Evolutionary conservation across 1,284 basidiomycete species (phyloP).

Genomic region (Fomitopsis betulina): DNA sequence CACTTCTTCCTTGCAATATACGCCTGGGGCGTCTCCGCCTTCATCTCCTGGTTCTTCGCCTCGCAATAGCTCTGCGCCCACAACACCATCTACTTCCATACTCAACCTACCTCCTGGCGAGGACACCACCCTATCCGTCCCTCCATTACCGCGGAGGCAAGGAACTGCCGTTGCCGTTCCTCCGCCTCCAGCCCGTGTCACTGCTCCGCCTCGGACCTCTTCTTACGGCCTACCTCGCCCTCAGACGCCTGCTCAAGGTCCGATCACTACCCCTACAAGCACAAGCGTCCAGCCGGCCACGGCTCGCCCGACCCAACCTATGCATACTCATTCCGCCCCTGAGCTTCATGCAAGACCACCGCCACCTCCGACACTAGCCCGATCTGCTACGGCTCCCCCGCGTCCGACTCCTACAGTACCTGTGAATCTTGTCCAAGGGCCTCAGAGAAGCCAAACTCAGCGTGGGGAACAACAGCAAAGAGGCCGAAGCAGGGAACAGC

Average conservation of each 20-base stretch:
- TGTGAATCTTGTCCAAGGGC: neutral
- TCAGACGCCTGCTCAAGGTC: neutral
- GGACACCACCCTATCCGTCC: neutral
- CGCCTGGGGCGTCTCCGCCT: slow-evolving; percentile 13
- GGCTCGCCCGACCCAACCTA: slow-evolving; percentile 12
- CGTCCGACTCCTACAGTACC: slow-evolving; percentile 18
- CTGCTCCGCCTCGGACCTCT: slow-evolving; percentile 2
- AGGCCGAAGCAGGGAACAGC: slow-evolving; percentile 7
- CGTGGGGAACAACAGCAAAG: neutral
- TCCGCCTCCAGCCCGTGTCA: neutral
- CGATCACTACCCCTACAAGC: neutral
- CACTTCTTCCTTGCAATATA: slow-evolving; percentile 14
- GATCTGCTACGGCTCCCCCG: slow-evolving; percentile 9
- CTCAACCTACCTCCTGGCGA: neutral
- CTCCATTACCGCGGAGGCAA: neutral
- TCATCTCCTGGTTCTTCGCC: slow-evolving; percentile 9
- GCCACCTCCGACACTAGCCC: slow-evolving; percentile 11
- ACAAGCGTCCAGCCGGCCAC: slow-evolving; percentile 3
- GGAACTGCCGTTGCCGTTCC: neutral
- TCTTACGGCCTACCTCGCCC: slow-evolving; percentile 4
- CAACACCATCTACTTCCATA: neutral
- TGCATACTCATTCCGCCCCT: slow-evolving; percentile 22
- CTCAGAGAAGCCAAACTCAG: slow-evolving; percentile 1
- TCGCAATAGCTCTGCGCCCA: slow-evolving; percentile 1
- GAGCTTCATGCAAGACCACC: slow-evolving; percentile 16